Conservation (phyloP, 2,329 filamentous ascomycete species). For the Fusarium stilboides region DNA sequence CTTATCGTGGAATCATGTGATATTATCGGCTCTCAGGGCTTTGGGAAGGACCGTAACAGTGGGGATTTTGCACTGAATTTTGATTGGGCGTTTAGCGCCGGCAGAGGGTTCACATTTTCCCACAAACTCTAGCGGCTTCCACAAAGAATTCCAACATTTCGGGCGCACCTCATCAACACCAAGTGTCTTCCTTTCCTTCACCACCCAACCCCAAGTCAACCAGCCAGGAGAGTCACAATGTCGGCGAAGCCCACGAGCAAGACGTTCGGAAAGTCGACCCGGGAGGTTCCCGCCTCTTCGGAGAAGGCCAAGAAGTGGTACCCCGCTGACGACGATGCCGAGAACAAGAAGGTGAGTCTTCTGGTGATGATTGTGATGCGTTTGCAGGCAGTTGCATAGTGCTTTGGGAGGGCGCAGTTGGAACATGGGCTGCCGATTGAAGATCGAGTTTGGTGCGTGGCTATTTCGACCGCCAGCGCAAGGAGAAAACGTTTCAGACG, state of each 20-base stretch:
- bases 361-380: conserved; percentile 45
- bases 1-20: conserved; percentile 56
- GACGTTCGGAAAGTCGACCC: conserved; percentile 98
- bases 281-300: conserved; percentile 86
- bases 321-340: conserved; percentile 90
- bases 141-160: conserved; percentile 61
- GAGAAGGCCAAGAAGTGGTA: conserved; percentile 99
- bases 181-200: conserved; percentile 56
- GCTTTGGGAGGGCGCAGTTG: conserved; percentile 15
- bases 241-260: conserved; percentile 85
- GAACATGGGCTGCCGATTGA: conserved; percentile 26
- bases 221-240: conserved; percentile 73
- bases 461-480: conserved; percentile 29
- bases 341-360: conserved; percentile 92
- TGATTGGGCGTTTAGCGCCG: conserved; percentile 52
- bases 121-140: conserved; percentile 61
- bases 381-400: conserved; percentile 34
- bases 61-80: not conserved
- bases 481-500: conserved; percentile 23
- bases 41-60: conserved; percentile 9
- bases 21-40: conserved; percentile 45
- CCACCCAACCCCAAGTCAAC: conserved; percentile 55
- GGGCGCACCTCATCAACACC: conserved; percentile 55
- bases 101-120: conserved; percentile 63
- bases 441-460: conserved; percentile 20